Conservation (phyloP, 345 rosid species). For the Corchorus olitorius region DNA sequence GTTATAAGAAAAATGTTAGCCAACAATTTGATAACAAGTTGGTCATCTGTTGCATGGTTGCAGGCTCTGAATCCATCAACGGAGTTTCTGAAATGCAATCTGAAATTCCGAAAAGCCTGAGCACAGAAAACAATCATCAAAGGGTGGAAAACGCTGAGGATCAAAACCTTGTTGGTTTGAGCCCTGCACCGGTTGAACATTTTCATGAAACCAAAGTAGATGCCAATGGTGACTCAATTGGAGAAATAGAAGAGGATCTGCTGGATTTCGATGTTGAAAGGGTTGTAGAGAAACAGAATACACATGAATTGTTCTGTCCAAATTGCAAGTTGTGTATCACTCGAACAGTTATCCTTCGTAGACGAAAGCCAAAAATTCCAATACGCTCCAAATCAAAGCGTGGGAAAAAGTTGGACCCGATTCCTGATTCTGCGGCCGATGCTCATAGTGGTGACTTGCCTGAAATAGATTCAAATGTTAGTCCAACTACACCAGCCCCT, state of each 20-base stretch:
- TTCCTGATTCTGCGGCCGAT: constrained; percentile 20
- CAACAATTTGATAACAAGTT: constrained; percentile 15
- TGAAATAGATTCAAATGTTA: constrained; percentile 17
- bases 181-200: constrained; percentile 27
- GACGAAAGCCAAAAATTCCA: constrained; percentile 45
- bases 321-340: constrained; percentile 79
- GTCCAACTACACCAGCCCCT: constrained; percentile 21
- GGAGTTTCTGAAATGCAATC: constrained; percentile 33
- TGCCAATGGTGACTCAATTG: constrained; percentile 37
- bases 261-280: constrained; percentile 62
- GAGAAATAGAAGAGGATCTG: constrained; percentile 46
- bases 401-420: constrained; percentile 18
- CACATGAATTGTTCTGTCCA: constrained; percentile 83
- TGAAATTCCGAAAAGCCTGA: constrained; percentile 26
- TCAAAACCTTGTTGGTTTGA: constrained; percentile 28
- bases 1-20: not conserved
- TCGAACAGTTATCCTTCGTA: constrained; percentile 57
- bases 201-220: constrained; percentile 22
- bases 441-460: constrained; percentile 9
- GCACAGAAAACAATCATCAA: constrained; percentile 24
- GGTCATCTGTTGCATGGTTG: constrained; percentile 28
- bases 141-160: constrained; percentile 2
- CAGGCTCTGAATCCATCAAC: constrained; percentile 43
- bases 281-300: constrained; percentile 64
- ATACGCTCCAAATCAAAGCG: constrained; percentile 29